Base-by-base conservation (phyloP, 2,329 filamentous ascomycete genomes). In the Aspergillus aculeatinus region DNA sequence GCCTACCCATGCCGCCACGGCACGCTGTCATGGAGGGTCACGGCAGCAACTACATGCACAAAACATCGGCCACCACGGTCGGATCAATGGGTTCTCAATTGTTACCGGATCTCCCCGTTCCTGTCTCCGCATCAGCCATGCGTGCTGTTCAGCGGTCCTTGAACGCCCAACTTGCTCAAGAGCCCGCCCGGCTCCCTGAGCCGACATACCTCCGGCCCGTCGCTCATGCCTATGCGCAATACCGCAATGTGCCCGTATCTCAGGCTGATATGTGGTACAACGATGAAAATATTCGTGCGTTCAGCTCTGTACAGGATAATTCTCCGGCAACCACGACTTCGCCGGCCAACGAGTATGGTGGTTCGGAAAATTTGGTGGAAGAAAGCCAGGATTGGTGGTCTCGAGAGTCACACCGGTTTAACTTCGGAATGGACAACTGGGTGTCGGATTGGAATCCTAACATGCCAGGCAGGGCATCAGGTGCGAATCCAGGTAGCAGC, bases 341-440 rank as follows among this genome's bases (percentile, higher is more conserved):
- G 25, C 77, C 80, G 0, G 80, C 78, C 10, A 80, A 82, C 11
- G 77, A 86, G 55, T 87, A 88, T 61, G 84, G 85, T 25, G 83
- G 82, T 9, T 79, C 87, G 1, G 85, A 88, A 39, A 83, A 83
- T 49, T 73, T 89, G 5, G 80, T 89, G 3, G 81, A 84, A 50
- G 86, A 89, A 53, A 85, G 83, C 51, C 85, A 88, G 61, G 84
- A 89, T 65, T 87, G 84, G 85, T 87, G 85, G 80, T 79, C 87
- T 57, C 77, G 82, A 39, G 87, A 90, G 67, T 86, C 89, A 66
- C 82, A 79, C 19, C 82, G 84, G 53, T 74, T 89, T 4, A 85
- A 84, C 0, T 72, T 83, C 4, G 87, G 86, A 1, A 85, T 89
- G 63, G 87, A 83, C 27, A 87, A 86, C 57, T 89, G 87, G 86